Evolutionary conservation across 805 yeast genomes (phyloP).

Genomic region (Myxozyma sirexii): DNA sequence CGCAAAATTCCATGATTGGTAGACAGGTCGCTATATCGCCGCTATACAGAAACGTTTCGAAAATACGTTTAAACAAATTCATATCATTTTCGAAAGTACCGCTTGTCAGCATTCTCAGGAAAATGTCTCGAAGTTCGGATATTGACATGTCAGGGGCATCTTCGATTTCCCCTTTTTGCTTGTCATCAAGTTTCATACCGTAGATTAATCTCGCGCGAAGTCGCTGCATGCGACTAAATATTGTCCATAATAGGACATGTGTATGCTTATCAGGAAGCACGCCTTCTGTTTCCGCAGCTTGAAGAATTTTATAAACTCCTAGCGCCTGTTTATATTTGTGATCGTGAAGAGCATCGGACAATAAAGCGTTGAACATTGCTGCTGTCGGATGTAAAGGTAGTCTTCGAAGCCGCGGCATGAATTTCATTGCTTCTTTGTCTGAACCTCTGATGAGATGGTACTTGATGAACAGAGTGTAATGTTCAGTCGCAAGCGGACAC

Average conservation of each 20-base stretch:
- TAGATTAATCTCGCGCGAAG: background rate
- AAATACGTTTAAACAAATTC: background rate
- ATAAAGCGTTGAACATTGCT: conserved; percentile 13
- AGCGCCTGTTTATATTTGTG: conserved; percentile 7
- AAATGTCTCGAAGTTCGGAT: conserved; percentile 3
- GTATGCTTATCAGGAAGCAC: conserved; percentile 20
- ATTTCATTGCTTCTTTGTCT: background rate
- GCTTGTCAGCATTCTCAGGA: conserved; percentile 9
- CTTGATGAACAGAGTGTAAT: conserved; percentile 25
- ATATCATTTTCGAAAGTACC: conserved; percentile 11
- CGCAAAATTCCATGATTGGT: conserved; percentile 17
- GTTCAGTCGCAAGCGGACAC: conserved; percentile 19
- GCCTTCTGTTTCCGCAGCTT: background rate
- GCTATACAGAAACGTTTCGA: conserved; percentile 10
- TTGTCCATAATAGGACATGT: conserved; percentile 21
- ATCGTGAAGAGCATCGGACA: conserved; percentile 18
- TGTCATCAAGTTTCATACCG: background rate
- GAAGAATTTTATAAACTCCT: background rate
- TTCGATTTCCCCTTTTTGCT: background rate
- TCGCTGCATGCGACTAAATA: conserved; percentile 14
- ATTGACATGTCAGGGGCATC: background rate
- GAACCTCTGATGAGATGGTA: conserved; percentile 24
- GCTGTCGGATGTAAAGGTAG: conserved; percentile 14
- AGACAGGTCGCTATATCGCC: conserved; percentile 14
- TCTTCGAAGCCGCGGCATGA: conserved; percentile 19